Evolutionary conservation across 768 basidiomycete species (phyloP).

Genomic region (Termitomyces sp.): DNA sequence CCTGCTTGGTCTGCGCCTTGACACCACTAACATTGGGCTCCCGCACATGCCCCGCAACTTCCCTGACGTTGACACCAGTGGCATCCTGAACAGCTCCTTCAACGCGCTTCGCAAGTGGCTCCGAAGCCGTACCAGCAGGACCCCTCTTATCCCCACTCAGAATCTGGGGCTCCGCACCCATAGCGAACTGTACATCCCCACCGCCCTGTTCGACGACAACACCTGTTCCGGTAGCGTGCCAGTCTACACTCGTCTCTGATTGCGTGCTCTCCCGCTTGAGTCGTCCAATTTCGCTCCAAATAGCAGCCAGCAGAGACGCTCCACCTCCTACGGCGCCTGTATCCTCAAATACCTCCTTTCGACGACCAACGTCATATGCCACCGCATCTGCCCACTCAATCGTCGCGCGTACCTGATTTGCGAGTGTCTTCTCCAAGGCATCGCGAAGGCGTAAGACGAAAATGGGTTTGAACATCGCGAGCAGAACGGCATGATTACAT

Average conservation of each 20-base stretch:
- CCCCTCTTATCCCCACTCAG: constrained; percentile 63
- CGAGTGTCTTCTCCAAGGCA: constrained; percentile 54
- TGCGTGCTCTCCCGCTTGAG: constrained; percentile 31
- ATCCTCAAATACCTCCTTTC: constrained; percentile 61
- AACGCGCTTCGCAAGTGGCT: constrained; percentile 30
- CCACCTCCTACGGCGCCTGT: constrained; percentile 47
- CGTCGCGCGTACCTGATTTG: constrained; percentile 43
- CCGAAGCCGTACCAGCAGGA: constrained; percentile 51
- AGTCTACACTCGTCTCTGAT: constrained; percentile 27
- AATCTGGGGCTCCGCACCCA: constrained; percentile 74
- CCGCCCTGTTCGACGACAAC: constrained; percentile 46
- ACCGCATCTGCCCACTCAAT: constrained; percentile 52
- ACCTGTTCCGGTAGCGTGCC: constrained; percentile 59
- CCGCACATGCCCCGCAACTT: constrained; percentile 9
- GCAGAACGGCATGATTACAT: constrained; percentile 57
- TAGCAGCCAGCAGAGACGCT: constrained; percentile 42
- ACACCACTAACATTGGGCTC: constrained; percentile 19
- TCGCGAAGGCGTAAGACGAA: constrained; percentile 50
- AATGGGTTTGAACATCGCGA: constrained; percentile 59
- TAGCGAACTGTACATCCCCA: constrained; percentile 37
- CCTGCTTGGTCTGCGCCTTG: constrained; percentile 10
- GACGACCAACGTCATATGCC: constrained; percentile 51
- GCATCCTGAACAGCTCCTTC: constrained; percentile 23
- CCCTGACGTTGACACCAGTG: constrained; percentile 21
- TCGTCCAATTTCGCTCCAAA: constrained; percentile 67